Percentiles rank a stretch among this genome's conserved stretches.
phyloP scores from a whole-genome alignment of 345 rosid species.

The Syzygium jambos region DNA sequence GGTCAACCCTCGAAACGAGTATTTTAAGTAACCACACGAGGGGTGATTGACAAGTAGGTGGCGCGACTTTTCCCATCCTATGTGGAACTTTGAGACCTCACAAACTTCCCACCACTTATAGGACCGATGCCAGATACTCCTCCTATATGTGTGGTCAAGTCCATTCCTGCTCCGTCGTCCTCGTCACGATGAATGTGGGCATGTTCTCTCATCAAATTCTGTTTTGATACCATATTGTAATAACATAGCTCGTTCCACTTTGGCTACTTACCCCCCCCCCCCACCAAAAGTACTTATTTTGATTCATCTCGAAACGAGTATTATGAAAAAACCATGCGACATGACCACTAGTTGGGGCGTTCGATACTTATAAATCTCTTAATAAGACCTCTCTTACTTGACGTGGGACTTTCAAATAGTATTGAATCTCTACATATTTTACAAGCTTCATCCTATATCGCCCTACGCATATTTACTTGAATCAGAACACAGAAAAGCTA shows the following conservation, averaged over 20 bases:
- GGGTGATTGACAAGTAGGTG: background rate
- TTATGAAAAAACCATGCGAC: no score
- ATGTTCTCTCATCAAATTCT: background rate
- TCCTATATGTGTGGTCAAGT: background rate
- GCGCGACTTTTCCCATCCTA: background rate
- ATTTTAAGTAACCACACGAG: background rate
- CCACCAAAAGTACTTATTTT: background rate
- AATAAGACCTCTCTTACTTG: no score
- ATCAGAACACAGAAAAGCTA: no score
- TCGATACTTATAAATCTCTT: no score
- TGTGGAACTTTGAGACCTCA: background rate
- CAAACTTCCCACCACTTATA: background rate
- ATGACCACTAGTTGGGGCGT: no score
- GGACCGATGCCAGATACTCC: background rate
- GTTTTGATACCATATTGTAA: background rate
- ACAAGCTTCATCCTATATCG: no score
- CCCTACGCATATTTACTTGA: no score
- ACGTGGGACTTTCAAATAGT: no score
- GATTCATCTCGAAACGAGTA: background rate
- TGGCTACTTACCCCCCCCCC: background rate
- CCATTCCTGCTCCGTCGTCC: background rate
- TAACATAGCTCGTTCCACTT: background rate
- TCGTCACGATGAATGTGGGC: background rate
- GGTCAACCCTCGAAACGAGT: background rate
- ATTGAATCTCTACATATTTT: no score